A percentile compares a stretch with the other conserved stretches of the same genome.
These are phyloP conservation scores for Psilocybe subaeruginosa DNA, from an alignment of 768 basidiomycete species.

Conservation along the genomic window DNA sequence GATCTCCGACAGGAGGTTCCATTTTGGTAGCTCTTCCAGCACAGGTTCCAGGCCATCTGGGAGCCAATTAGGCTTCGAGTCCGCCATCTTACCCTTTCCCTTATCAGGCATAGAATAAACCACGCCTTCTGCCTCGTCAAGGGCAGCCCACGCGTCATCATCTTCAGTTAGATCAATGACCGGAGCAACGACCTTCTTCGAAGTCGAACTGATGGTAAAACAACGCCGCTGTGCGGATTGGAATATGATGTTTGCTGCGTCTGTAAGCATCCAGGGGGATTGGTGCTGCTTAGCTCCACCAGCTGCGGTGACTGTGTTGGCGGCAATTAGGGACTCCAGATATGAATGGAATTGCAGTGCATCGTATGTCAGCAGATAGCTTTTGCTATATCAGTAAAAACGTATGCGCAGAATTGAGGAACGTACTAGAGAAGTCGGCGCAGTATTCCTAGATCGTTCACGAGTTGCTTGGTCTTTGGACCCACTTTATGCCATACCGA, in stretches of 20 bases:
- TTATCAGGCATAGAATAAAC: conserved; percentile 8
- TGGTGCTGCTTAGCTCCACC: conserved; percentile 68
- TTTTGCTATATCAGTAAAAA: conserved; percentile 26
- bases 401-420: background rate
- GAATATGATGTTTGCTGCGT: conserved; percentile 88
- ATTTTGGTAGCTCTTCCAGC: conserved; percentile 94
- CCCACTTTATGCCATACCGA: conserved; percentile 98
- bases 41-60: conserved; percentile 83
- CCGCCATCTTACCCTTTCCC: conserved; percentile 22
- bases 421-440: conserved; percentile 80
- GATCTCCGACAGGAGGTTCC: conserved; percentile 83
- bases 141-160: conserved; percentile 75
- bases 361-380: conserved; percentile 90
- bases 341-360: conserved; percentile 89
- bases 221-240: conserved; percentile 80
- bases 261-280: conserved; percentile 90
- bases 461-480: conserved; percentile 88
- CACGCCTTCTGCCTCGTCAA: conserved; percentile 62
- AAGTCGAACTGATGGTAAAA: conserved; percentile 50
- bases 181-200: conserved; percentile 22
- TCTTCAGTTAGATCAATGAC: conserved; percentile 54
- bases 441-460: conserved; percentile 84
- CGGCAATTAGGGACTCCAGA: conserved; percentile 82
- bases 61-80: conserved; percentile 57
- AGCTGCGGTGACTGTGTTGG: conserved; percentile 45